Conservation (phyloP, 345 rosid species). For the Viola odorata region DNA sequence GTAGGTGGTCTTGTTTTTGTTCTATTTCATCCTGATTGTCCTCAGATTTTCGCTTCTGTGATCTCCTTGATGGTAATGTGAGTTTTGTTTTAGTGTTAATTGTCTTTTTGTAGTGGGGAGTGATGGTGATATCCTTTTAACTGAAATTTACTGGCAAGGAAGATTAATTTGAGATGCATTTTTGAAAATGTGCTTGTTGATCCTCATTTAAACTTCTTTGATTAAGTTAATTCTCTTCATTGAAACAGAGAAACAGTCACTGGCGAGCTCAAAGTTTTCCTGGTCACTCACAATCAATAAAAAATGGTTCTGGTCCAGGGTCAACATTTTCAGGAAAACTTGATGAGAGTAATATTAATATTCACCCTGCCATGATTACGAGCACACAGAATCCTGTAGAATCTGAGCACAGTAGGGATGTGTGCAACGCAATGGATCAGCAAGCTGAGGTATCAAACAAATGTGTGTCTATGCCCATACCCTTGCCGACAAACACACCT, state of each 20-base stretch:
- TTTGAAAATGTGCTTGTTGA: constrained; percentile 1
- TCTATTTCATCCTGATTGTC: not conserved
- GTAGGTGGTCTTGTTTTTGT: not conserved
- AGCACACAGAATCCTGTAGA: constrained; percentile 43
- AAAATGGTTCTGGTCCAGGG: constrained; percentile 67
- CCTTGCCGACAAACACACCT: constrained; percentile 26
- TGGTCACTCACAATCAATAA: constrained; percentile 54
- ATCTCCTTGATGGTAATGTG: not conserved
- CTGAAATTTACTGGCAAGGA: not conserved
- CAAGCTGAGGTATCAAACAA: constrained; percentile 50
- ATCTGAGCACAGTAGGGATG: constrained; percentile 49
- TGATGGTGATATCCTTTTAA: not conserved
- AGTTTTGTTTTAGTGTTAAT: not conserved
- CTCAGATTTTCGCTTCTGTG: not conserved
- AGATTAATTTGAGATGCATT: constrained; percentile 3
- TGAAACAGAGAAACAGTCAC: constrained; percentile 86
- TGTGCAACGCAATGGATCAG: constrained; percentile 40
- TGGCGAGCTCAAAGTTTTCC: constrained; percentile 72
- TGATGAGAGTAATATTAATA: constrained; percentile 48
- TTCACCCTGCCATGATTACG: constrained; percentile 34
- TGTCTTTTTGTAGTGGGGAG: not conserved
- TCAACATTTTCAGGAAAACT: constrained; percentile 57
- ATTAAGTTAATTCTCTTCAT: constrained; percentile 5
- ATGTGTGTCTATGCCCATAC: constrained; percentile 30
- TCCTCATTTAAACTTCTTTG: not conserved